These are phyloP conservation scores for Epichloe sp. DNA, from an alignment of 2,329 filamentous ascomycete genomes.

Conservation along the genomic window DNA sequence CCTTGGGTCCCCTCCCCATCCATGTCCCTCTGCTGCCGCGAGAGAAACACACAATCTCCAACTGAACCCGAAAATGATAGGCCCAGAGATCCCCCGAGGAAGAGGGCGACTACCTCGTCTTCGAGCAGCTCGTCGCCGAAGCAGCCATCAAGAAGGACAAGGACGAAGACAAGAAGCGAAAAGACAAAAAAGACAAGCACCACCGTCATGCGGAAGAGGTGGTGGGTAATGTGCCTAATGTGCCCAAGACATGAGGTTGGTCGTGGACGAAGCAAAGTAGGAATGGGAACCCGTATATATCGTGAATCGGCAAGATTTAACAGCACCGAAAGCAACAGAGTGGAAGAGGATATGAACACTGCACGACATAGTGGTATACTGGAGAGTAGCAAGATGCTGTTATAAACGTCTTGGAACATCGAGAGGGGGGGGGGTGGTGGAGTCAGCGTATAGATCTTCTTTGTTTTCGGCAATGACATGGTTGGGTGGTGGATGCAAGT, in stretches of 20 bases:
- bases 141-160: conserved; percentile 91
- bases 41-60: no score
- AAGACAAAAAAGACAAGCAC: conserved; percentile 35
- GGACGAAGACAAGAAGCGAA: conserved; percentile 57
- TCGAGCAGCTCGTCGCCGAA: conserved; percentile 94
- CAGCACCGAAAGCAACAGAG: no score
- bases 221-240: conserved; percentile 15
- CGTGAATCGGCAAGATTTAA: neutral
- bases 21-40: no score
- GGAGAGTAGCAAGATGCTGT: no score
- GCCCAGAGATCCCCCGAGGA: conserved; percentile 85
- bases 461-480: neutral
- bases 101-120: conserved; percentile 97
- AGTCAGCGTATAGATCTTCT: neutral
- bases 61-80: conserved; percentile 29
- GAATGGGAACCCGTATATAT: neutral
- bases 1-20: no score
- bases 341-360: neutral
- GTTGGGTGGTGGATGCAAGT: no score
- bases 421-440: neutral
- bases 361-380: neutral
- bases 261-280: neutral
- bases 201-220: conserved; percentile 18
- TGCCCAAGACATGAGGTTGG: conserved; percentile 9
- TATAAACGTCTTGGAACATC: no score